Base-by-base conservation (phyloP, 2,329 filamentous ascomycete species). In the Exutisphaerella laricina region DNA sequence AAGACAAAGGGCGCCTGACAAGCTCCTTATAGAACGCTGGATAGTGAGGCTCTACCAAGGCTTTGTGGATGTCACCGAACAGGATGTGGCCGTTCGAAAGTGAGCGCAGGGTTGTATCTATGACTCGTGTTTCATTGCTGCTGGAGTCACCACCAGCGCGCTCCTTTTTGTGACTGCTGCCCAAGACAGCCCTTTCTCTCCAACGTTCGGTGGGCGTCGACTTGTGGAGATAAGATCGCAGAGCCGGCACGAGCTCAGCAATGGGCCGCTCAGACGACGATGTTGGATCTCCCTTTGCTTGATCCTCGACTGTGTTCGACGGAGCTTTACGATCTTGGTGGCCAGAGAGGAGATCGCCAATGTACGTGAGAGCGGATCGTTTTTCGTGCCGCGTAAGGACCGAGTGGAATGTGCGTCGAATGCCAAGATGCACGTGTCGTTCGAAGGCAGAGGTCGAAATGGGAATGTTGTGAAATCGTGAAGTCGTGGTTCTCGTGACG, bases 401-500 rank as follows among this genome's bases (percentile, higher is more conserved):
- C 25, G 38, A 42, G 39, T 26, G 26, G 18, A 42, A 25, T 23
- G 33, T 29, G 32, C 13, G 26, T 33, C 16, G 23, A 18, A 28
- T 25, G 2, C 25, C 16, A 12, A 9, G 28, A 14, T 29, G 22
- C 21, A 28, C 34, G 14, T 18, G 23, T 23, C 25, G 17, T 14
- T 41, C 23, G 20, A 5, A 29, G 16, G 17, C 14, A 12, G 22
- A 18, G 7, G 22, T 38, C 25, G 23, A 9, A 18, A 34, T 29
- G 33, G 12, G 32, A 34, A 29, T 26, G 32, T 21, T 25, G 17
- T 20, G n/a, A 21, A 34, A 14, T 45, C 46, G 50, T 48, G 38
- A 43, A 42, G 37, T 51, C 43, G 50, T 53, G 10, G 31, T 22
- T 29, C 13, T 49, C 52, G 52, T 53, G n/a, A 53, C 16, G 41